Evolutionary conservation across 257 asterid genomes (phyloP), one percentile per base, ranked within the genome.

Genomic region (Nicotiana noctiflora): DNA sequence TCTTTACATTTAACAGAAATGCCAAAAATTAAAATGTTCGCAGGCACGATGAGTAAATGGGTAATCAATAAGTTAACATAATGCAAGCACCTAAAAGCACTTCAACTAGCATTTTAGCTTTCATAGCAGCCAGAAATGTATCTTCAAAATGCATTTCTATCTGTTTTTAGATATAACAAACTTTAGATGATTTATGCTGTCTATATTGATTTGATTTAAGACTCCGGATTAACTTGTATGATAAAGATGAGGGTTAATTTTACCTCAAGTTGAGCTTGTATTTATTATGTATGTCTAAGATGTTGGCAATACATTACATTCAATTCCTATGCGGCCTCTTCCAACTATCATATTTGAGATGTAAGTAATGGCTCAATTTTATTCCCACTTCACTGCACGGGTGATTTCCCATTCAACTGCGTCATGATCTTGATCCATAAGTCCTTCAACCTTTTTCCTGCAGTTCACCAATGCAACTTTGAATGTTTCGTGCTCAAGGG

Each of bases 351-450:
- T 46, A 77, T 56, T 59, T 77, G 5, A 59, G 60, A 62, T 59
- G 81, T 21, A 19, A 15, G 13, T 12, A 60, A 79, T 63, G 29
- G 8, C 46, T 32, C 60, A 25, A 44, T 18, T 10, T 63, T 34
- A 79, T 79, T 79, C 82, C 65, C 61, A 79, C 82, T 93, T 95
- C 56, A 88, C 82, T 19, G 98, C 98, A 8, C 91, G 88, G 61
- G 97, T 92, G 83, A 94, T 87, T 87, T 94, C 97, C 98, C 98
- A 93, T 77, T 87, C 82, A 63, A 80, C 88, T 81, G 4, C 81
- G 57, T 85, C 83, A 27, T 66, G 65, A 55, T 52, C 76, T 57
- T 75, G 85, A 82, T 82, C 88, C 46, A 18, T 0, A 7, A 64
- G 52, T 49, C 76, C 84, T 78, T 17, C 72, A 82, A 78, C 83